Percentiles rank a stretch among this genome's conserved stretches.
phyloP scores from a whole-genome alignment of 345 rosid genomes.

The Populus deltoides region DNA sequence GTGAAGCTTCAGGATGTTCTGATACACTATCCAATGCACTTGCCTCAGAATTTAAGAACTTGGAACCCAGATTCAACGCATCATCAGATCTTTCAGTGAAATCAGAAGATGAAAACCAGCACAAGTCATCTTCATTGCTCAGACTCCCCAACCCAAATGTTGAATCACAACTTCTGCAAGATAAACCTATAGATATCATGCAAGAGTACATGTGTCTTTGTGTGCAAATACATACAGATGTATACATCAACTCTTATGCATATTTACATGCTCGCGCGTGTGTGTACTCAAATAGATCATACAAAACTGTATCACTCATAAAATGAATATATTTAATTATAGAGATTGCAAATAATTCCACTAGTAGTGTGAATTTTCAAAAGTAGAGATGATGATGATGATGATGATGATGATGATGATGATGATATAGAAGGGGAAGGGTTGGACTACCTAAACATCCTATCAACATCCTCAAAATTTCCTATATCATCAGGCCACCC shows the following conservation, averaged over 20 bases:
- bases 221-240: not conserved
- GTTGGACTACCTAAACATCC: conserved; percentile 69
- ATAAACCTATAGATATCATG: not conserved
- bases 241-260: not conserved
- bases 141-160: conserved; percentile 68
- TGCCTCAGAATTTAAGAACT: conserved; percentile 33
- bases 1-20: conserved; percentile 37
- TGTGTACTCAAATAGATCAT: too few species aligned
- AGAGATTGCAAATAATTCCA: not conserved
- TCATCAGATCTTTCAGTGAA: conserved; percentile 52
- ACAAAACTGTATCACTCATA: too few species aligned
- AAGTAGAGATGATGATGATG: not conserved
- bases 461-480: conserved; percentile 88
- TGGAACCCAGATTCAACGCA: conserved; percentile 41
- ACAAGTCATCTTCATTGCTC: conserved; percentile 56
- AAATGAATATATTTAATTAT: too few species aligned
- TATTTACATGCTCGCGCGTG: too few species aligned
- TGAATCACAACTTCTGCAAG: conserved; percentile 76
- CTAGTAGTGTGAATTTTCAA: not conserved
- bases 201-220: too few species aligned
- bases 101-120: conserved; percentile 67
- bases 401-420: not conserved
- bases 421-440: not conserved
- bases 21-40: conserved; percentile 29
- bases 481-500: conserved; percentile 78